Base-by-base conservation (phyloP, 768 basidiomycete species). In the Asterophora lycoperdoides region DNA sequence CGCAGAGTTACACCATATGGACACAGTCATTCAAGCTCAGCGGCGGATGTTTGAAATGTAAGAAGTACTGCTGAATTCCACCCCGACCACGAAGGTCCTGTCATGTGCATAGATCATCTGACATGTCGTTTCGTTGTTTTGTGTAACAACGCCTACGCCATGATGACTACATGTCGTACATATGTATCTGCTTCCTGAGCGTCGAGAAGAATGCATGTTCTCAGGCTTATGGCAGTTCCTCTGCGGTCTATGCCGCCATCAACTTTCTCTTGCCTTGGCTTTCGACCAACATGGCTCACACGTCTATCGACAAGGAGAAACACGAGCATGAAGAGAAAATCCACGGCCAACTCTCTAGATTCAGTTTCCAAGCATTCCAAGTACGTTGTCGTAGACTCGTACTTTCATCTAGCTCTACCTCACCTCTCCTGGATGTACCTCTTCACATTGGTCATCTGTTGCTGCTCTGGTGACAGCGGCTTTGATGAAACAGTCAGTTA, bases 401-500 rank as follows among this genome's bases (percentile, higher is more conserved):
- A 20, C 7, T 44, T 4, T 17, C 28, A 26, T 14, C 32, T 20
- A 14, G 1, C 18, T 19, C 29, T 40, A 13, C 30, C 9, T 32
- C 28, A 3, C 29, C 17, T 15, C 11, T 49, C 8, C 17, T 52
- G 75, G 74, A 62, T 76, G 60, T 77, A 77, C 46, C 59, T 77
- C 42, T 63, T 75, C 39, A 73, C 74, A n/a, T 59, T 78, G 28
- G 63, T 72, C 13, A 69, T 70, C 9, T 76, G 73, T 48, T 76
- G 70, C 56, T 78, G 76, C 55, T 72, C 75, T 2, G 75, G 76
- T 18, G 76, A 77, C 59, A 75, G 68, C 49, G 77, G 77, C 6
- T 78, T 80, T 51, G 78, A 80, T 57, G 73, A 74, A 9, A 79
- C 78, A 29, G 76, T 76, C 42, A 23, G 72, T 45, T 15, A 3